These are phyloP conservation scores for Cairneyella variabilis DNA, from an alignment of 495 filamentous ascomycete species.

Conservation along the genomic window DNA sequence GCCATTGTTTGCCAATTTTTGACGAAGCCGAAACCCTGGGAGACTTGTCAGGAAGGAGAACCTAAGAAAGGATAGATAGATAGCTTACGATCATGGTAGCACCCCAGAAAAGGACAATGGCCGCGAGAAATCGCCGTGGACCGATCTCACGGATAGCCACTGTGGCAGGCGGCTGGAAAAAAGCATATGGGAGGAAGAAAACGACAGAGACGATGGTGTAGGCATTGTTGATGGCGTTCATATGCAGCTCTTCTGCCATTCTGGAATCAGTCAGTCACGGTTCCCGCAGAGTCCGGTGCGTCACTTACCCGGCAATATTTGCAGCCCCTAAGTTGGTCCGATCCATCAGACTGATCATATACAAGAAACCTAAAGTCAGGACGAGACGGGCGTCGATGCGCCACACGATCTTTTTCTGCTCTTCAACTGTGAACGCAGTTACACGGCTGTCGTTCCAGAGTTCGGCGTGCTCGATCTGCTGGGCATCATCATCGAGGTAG, in stretches of 20 bases:
- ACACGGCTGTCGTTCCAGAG: conserved; percentile 9
- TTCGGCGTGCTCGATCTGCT: conserved; percentile 4
- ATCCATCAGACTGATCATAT: conserved; percentile 65
- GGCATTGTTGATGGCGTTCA: conserved; percentile 34
- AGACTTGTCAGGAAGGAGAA: neutral
- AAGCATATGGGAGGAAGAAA: conserved; percentile 63
- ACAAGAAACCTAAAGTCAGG: conserved; percentile 58
- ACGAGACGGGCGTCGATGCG: conserved; percentile 62
- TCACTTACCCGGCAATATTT: conserved; percentile 49
- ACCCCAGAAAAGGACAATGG: conserved; percentile 50
- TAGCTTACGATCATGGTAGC: conserved; percentile 34
- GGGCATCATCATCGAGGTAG: neutral
- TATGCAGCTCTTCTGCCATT: conserved; percentile 50
- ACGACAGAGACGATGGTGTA: conserved; percentile 50
- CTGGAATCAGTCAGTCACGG: no score
- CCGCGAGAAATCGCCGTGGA: conserved; percentile 49
- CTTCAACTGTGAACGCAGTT: conserved; percentile 27
- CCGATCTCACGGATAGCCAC: conserved; percentile 57
- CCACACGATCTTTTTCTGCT: conserved; percentile 48
- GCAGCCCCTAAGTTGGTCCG: conserved; percentile 63
- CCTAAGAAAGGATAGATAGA: conserved; percentile 29
- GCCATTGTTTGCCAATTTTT: conserved; percentile 46
- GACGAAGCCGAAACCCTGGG: conserved; percentile 44
- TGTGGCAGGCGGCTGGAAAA: conserved; percentile 59
- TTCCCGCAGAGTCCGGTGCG: no score